Evolutionary conservation across 192 early-diverging fungal genomes (phyloP), one percentile per base, ranked within the genome.

Genomic region (Backusella tarrabulga): DNA sequence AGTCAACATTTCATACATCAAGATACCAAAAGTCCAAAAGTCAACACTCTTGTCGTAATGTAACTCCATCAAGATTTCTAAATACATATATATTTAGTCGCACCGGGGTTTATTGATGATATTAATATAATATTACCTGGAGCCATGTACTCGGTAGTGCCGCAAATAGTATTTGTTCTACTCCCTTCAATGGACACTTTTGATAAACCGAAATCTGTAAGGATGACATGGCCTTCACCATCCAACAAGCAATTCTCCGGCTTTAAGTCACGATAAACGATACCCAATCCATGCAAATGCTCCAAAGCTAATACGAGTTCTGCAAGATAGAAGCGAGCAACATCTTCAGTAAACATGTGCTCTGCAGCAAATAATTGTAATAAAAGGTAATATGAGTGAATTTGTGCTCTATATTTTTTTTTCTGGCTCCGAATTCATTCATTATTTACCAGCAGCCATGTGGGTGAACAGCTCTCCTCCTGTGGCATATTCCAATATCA

Each of bases 391-490:
- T 56, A 34, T 17, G 26, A 42, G 46, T 67, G 21, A 36, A n/a
- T 19, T 17, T 29, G 12, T n/a, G 68, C 36, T 40, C 7, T 11
- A 29, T 54, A n/a, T 21, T 52, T 21, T 54, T 54, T 54, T 54
- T 56, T 56, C 19, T 11, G 54, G 7, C 54, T 56, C 29, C 34
- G 26, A 6, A 12, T 34, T 67, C 5, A 42, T 38, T 12, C 11
- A 23, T 23, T 23, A 35, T 21, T 86, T 80, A 93, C 92, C 81
- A 81, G 86, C 56, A 80, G 91, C 87, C 85, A 99, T 85, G 76
- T 96, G 95, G n/a, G 92, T 94, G 78, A 97, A 97, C 70, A 99
- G 88, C 81, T 97, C 96, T 50, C 97, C 97, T 46, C 97, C 97
- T 3, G 90, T 91, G 29, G 96, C 89, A 85, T 96, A 98, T 69